A percentile compares a stretch with the other conserved stretches of the same genome.
Evolutionary conservation across 371 early-diverging fungal genomes (phyloP).

Genomic region (Rhizopus sp.): DNA sequence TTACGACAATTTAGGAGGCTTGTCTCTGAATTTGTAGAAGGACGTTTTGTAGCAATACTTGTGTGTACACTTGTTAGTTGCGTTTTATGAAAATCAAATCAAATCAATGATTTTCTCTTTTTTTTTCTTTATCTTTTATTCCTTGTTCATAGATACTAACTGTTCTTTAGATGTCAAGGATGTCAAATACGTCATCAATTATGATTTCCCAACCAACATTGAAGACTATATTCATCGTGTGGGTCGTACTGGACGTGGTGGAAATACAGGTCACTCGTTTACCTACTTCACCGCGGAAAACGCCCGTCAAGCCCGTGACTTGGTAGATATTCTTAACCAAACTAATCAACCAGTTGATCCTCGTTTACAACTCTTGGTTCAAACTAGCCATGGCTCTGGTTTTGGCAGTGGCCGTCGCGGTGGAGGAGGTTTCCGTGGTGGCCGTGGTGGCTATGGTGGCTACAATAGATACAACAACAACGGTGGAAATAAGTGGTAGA

Average conservation of each 20-base stretch:
- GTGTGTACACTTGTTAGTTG: background rate
- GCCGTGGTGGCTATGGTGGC: slow-evolving; percentile 24
- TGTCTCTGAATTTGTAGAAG: slow-evolving; percentile 4
- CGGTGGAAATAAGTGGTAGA: slow-evolving; percentile 10
- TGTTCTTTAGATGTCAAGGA: slow-evolving; percentile 80
- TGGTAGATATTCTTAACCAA: slow-evolving; percentile 90
- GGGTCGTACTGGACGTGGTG: slow-evolving; percentile 99
- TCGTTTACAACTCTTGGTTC: slow-evolving; percentile 81
- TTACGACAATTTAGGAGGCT: slow-evolving; percentile 1
- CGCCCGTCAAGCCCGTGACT: slow-evolving; percentile 85
- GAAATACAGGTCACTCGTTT: slow-evolving; percentile 90
- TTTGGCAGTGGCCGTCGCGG: slow-evolving; percentile 55
- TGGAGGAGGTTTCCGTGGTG: slow-evolving; percentile 53
- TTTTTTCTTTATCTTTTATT: slow-evolving; percentile 8
- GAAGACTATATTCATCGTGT: slow-evolving; percentile 98
- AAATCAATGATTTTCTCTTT: slow-evolving; percentile 1
- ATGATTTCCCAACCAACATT: slow-evolving; percentile 94
- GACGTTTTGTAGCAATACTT: slow-evolving; percentile 6
- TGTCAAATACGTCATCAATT: slow-evolving; percentile 95
- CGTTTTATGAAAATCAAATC: slow-evolving; percentile 2
- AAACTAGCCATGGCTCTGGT: slow-evolving; percentile 35
- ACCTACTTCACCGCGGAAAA: slow-evolving; percentile 98
- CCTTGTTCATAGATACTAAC: slow-evolving; percentile 12
- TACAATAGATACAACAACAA: slow-evolving; percentile 10
- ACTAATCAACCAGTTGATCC: slow-evolving; percentile 94